Evolutionary conservation across 1,139 yeast species (phyloP).

Genomic region (Lodderomyces pseudojiufengensis): DNA sequence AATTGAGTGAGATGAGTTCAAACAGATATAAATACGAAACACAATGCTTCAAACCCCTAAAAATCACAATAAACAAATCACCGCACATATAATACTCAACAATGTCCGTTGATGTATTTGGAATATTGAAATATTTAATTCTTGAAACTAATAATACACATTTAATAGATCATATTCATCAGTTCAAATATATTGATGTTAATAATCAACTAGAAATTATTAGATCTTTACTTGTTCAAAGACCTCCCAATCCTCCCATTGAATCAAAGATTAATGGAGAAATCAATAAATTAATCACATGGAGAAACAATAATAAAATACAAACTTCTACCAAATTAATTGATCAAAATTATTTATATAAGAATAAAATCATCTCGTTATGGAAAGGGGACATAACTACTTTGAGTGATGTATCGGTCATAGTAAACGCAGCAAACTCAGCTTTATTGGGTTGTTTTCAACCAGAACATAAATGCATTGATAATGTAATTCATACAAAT

Average conservation of each 20-base stretch:
- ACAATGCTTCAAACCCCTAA: background rate
- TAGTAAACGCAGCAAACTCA: constrained; percentile 11
- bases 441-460: constrained; percentile 10
- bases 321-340: constrained; percentile 2
- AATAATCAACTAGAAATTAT: constrained; percentile 7
- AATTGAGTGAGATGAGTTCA: too few species aligned
- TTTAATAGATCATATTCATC: constrained; percentile 3
- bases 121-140: constrained; percentile 3
- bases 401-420: constrained; percentile 7
- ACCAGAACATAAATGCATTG: constrained; percentile 11
- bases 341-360: constrained; percentile 1
- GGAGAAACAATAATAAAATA: constrained; percentile 5
- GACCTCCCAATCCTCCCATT: constrained; percentile 3
- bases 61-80: background rate
- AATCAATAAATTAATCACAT: constrained; percentile 5
- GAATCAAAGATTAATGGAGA: constrained; percentile 1
- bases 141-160: constrained; percentile 4
- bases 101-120: constrained; percentile 3
- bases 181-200: constrained; percentile 7
- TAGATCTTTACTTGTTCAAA: constrained; percentile 5
- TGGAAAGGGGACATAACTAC: constrained; percentile 12
- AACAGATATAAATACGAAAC: background rate
- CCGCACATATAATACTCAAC: too few species aligned
- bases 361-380: constrained; percentile 5
- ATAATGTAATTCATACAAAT: constrained; percentile 9